Evolutionary conservation across 495 filamentous ascomycete species (phyloP), one percentile per base, ranked within the genome.

Genomic region (Penicillium soppii): DNA sequence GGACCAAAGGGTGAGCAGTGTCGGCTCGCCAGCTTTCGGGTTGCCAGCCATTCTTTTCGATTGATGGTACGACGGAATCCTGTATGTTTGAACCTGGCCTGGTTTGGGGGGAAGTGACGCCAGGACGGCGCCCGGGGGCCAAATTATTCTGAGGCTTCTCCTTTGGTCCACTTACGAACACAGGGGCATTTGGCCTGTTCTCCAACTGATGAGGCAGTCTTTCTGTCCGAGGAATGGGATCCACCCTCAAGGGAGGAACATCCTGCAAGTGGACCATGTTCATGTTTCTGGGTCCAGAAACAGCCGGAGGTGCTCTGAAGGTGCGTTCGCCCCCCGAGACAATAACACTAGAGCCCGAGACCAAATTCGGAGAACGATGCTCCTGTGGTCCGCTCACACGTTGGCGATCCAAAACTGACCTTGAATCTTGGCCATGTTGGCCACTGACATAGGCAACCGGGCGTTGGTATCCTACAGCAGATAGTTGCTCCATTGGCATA

Each of bases 81-180:
- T 70, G 67, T 35, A 57, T 56, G 27, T 58, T 57, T 37, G 40
- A 22, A 25, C 32, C 59, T 41, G 56, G 33, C 25, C 62, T 54
- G 47, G 41, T 42, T 43, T 55, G 56, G 45, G 47, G 51, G 25
- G 57, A 43, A 27, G 39, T 46, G n/a, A 50, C 39, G 35, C 57
- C 61, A 43, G 53, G 33, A 26, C 47, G 50, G 19, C 56, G 56
- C 30, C 57, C 54, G 48, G 61, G 56, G 26, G 45, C 52, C 29
- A 59, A 50, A 33, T 35, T 45, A 43, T 40, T 57, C n/a, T 56
- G 54, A 46, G 37, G 47, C 5, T 48, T 47, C 12, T 67, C 57
- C 26, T 58, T 65, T 10, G 68, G 69, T 19, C 69, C 68, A 43
- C 63, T 62, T 44, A 74, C 66, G 53, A 73, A 75, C 5, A 75